Evolutionary conservation across 177 flowering plant species (phyloP), one percentile per base, ranked within the genome.

Genomic region (Telopea speciosissima): DNA sequence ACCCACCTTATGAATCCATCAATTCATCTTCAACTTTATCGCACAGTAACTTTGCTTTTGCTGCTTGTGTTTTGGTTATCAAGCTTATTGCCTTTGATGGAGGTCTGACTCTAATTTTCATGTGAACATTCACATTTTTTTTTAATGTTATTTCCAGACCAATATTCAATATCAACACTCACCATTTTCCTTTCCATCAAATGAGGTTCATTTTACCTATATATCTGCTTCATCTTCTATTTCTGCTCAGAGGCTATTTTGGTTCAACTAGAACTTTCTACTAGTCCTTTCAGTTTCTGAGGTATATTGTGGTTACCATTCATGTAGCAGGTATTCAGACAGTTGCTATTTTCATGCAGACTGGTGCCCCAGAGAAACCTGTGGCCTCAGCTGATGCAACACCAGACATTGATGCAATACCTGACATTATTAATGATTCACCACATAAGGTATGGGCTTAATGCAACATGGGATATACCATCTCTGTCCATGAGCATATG

Each of bases 281-380:
- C 56, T 40, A 52, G 45, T 70, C 63, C 71, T 85, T 74, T 79
- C 77, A 36, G 80, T 82, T 81, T 83, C 90, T 90, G 83, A 92
- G 95, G 91, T 84, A 81, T 59, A 78, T 79, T 86, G 77, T 90
- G 89, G 88, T 87, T 88, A 89, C 76, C 67, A 88, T 88, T 77
- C 85, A 88, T 92, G 92, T 79, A 93, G 90, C 95, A 90, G 96
- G 98, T 88, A 89, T 91, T 95, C 96, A 92, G 98, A 89, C 89
- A 88, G 91, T 92, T 95, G 85, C 90, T 91, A 87, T 96, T 96
- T 96, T 93, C 93, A 85, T 96, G 99, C 98, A 93, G 99, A 91
- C 85, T 89, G 96, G 89, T 73, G 79, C 77, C 66, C 65, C 66
- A 14, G 92, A 87, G 73, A 87, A 85, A 79, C 77, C 88, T 60